Base-by-base conservation (phyloP, 2,329 filamentous ascomycete genomes). In the Penicillium sp. region DNA sequence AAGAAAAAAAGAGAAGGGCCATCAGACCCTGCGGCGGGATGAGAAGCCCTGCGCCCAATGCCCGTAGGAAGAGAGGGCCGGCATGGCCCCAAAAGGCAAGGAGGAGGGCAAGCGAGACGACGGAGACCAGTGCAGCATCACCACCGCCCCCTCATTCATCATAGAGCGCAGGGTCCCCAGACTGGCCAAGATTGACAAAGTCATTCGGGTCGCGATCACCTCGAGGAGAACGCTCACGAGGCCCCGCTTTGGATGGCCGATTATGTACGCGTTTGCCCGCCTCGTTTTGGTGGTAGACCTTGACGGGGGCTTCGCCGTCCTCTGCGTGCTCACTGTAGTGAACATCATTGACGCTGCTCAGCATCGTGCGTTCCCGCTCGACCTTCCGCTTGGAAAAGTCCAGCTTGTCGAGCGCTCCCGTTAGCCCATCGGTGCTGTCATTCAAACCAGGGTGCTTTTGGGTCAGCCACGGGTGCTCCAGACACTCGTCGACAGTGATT, bases 401-500 rank as follows among this genome's bases (percentile, higher is more conserved):
- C 8, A 98, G 78, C 9, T 81, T 80, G 25, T 82, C 83, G 57
- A 98, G 81, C 29, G 87, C 90, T n/a, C 88, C 88, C 0, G 93
- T 90, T 24, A 98, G 77, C 5, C 91, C 90, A 62, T 94, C 90
- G 12, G 90, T 96, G 70, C 90, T 95, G 71, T 96, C 91, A 52
- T 83, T 84, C 28, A 85, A 76, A 51, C 78, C 83, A 33, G 80
- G 73, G 11, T 57, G 60, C 32, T 64, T 79, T 53, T 82, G 78
- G 0, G 82, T 89, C 46, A 89, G 81, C 93, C 93, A 98, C 0
- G 91, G 90, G 64, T 98, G 93, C 56, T 86, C 76, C 8, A 98
- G 78, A 63, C 93, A 97, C 60, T 95, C 83, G 55, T 97, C 90
- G 51, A 98, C 83, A 0, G 87, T 91, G 67, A 86, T 91, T 42